Percentiles rank a stretch among this genome's conserved stretches.
Evolutionary conservation across 2,329 filamentous ascomycete species (phyloP).

Genomic region (Alternaria sp.): DNA sequence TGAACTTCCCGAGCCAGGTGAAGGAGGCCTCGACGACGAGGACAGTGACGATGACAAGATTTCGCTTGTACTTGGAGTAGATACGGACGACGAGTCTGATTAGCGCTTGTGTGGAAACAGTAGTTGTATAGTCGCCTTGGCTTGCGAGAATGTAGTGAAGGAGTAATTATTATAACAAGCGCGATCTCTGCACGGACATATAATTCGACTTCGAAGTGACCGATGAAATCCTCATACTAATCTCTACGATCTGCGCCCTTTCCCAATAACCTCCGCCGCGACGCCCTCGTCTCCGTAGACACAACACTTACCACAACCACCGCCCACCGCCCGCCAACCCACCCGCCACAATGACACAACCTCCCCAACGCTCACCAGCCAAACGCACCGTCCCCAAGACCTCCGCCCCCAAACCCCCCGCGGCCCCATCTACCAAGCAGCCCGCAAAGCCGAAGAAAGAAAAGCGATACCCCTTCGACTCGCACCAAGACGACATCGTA

Average conservation of each 20-base stretch:
- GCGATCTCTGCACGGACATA: slow-evolving; percentile 6
- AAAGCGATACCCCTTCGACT: slow-evolving; percentile 14
- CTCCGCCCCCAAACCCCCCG: background rate
- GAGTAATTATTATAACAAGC: slow-evolving; percentile 12
- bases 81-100: slow-evolving; percentile 46
- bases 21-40: slow-evolving; percentile 15
- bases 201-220: background rate
- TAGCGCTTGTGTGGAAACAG: background rate
- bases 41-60: slow-evolving; percentile 39
- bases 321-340: no score
- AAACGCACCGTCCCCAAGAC: background rate
- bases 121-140: background rate
- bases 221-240: background rate
- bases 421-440: background rate
- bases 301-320: no score
- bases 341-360: background rate
- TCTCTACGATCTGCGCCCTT: background rate
- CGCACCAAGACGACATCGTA: slow-evolving; percentile 18
- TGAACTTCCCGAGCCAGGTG: slow-evolving; percentile 20
- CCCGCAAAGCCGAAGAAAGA: background rate
- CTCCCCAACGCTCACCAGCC: background rate
- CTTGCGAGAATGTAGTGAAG: slow-evolving; percentile 4
- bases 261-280: background rate
- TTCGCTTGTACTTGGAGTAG: slow-evolving; percentile 42
- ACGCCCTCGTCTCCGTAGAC: background rate